phyloP scores from a whole-genome alignment of 345 rosid genomes.

The Pistacia atlantica region DNA sequence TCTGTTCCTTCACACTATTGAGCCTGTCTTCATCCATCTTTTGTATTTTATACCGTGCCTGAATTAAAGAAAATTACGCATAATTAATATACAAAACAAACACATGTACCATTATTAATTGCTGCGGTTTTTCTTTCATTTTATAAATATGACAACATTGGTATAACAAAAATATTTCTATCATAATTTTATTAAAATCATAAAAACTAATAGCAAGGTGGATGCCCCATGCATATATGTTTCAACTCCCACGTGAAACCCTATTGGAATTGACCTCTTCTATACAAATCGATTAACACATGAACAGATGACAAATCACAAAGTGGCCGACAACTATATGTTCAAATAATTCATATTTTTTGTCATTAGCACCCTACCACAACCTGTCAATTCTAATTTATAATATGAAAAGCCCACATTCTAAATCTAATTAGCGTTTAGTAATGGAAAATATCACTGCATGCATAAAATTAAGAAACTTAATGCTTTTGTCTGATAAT shows the following conservation, averaged over 20 bases:
- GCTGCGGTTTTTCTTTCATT: too few relatives aligned
- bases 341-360: conserved; percentile 19
- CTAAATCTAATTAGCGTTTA: too few relatives aligned
- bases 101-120: too few relatives aligned
- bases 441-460: too few relatives aligned
- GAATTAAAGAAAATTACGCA: too few relatives aligned
- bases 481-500: neutral
- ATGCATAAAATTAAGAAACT: neutral
- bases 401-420: too few relatives aligned
- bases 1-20: too few relatives aligned
- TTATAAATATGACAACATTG: neutral
- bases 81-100: too few relatives aligned
- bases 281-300: too few relatives aligned
- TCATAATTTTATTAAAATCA: neutral
- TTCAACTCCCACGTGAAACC: neutral
- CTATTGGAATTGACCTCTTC: too few relatives aligned
- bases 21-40: too few relatives aligned
- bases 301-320: neutral
- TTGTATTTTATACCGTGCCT: too few relatives aligned
- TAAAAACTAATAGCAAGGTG: neutral
- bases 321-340: conserved; percentile 12
- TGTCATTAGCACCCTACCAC: conserved; percentile 9
- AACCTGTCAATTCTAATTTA: neutral
- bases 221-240: neutral
- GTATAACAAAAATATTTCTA: neutral